phyloP scores from a whole-genome alignment of 1,139 yeast genomes.

The Meyerozyma sp. region DNA sequence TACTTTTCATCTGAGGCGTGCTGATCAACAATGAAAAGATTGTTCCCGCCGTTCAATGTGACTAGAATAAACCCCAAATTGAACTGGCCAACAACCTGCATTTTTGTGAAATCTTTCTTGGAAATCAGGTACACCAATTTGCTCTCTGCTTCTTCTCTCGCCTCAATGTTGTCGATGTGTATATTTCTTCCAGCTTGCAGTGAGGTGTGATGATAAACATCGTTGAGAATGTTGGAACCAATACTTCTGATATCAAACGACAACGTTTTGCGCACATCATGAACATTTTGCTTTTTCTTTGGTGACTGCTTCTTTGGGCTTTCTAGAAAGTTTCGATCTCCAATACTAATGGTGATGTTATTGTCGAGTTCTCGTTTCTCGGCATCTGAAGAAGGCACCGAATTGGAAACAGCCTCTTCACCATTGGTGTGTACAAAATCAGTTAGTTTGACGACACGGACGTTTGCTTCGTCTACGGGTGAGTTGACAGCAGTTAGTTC shows the following conservation, averaged over 20 bases:
- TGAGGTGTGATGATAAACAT: too few species aligned
- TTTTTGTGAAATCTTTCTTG: constrained; percentile 59
- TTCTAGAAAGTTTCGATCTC: not conserved
- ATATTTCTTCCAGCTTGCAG: not conserved
- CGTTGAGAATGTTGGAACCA: not conserved
- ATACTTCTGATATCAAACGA: not conserved
- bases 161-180: constrained; percentile 15
- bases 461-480: not conserved
- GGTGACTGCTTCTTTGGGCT: not conserved
- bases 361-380: constrained; percentile 3
- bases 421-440: not conserved
- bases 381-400: not conserved
- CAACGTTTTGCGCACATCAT: not conserved
- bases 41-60: constrained; percentile 32
- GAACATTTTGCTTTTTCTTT: not conserved
- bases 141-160: constrained; percentile 44
- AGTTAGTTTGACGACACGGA: not conserved
- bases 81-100: constrained; percentile 88
- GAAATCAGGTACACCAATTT: constrained; percentile 49
- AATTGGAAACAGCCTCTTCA: not conserved
- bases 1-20: constrained; percentile 96
- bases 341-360: not conserved
- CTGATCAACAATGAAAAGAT: constrained; percentile 86
- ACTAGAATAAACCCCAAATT: constrained; percentile 87
- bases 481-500: constrained; percentile 1